A percentile compares a stretch with the other conserved stretches of the same genome.
phyloP scores from a whole-genome alignment of 345 rosid species.

The Excoecaria cochinchinensis region DNA sequence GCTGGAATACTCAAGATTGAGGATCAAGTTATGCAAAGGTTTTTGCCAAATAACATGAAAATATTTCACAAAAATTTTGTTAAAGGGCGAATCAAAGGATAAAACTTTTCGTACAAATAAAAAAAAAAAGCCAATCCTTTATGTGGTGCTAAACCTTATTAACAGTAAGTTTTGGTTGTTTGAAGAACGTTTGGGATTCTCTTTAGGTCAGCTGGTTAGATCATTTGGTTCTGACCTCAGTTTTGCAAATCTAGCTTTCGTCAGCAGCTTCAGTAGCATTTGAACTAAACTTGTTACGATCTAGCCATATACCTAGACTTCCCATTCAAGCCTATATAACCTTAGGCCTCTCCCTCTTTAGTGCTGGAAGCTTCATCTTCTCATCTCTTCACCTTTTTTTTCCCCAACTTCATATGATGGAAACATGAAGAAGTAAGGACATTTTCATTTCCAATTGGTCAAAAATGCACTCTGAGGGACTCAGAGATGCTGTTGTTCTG shows the following conservation, averaged over 20 bases:
- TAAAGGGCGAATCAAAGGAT: background rate
- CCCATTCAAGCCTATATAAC: background rate
- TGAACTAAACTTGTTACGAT: background rate
- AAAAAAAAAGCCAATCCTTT: background rate
- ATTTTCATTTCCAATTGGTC: background rate
- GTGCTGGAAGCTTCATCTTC: too few species aligned
- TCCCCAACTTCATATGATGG: background rate
- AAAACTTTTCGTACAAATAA: background rate
- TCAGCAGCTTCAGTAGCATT: background rate
- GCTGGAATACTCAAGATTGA: background rate
- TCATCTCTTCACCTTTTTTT: background rate
- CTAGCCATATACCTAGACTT: background rate
- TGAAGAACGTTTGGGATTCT: background rate
- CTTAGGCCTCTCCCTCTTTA: background rate
- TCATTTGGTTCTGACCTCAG: background rate
- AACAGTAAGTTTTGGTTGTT: background rate
- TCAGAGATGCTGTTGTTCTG: background rate
- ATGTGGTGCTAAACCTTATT: background rate
- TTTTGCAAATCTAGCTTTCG: background rate
- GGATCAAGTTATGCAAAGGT: conserved; percentile 10
- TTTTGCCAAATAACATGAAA: background rate
- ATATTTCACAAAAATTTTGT: background rate
- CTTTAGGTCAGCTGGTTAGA: background rate
- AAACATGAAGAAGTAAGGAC: background rate
- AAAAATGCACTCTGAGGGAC: background rate